Evolutionary conservation across 208 protist genomes (phyloP).

Genomic region (Acanthamoeba triangularis): DNA sequence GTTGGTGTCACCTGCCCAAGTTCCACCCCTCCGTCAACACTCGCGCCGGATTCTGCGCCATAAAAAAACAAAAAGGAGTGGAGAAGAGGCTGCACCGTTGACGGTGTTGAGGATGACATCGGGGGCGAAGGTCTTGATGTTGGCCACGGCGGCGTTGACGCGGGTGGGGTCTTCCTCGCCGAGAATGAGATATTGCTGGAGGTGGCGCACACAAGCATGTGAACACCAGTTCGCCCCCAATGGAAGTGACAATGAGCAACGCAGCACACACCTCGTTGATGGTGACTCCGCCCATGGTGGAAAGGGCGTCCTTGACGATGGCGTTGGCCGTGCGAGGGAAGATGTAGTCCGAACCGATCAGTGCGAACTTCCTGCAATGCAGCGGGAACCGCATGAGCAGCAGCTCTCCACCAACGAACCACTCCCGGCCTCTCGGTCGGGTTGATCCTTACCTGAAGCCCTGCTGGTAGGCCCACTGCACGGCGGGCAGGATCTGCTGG

Average conservation of each 20-base stretch:
- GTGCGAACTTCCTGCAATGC: constrained; percentile 17
- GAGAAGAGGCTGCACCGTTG: constrained; percentile 5
- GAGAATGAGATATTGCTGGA: constrained; percentile 21
- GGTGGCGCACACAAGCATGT: neutral
- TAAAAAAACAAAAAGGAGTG: neutral
- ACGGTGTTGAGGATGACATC: constrained; percentile 67
- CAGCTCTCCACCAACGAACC: neutral
- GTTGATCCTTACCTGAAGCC: neutral
- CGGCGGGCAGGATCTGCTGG: constrained; percentile 50
- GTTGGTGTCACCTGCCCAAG: constrained; percentile 48
- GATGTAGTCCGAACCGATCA: constrained; percentile 61
- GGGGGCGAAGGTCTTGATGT: neutral
- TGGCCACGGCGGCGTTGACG: neutral
- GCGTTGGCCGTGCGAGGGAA: constrained; percentile 62
- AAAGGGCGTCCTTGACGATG: constrained; percentile 54
- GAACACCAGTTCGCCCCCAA: too few species aligned
- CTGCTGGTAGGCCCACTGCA: constrained; percentile 33
- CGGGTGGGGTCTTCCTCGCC: constrained; percentile 17
- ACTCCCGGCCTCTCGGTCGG: too few species aligned
- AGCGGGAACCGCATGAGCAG: neutral
- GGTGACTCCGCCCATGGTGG: neutral
- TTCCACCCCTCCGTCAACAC: too few species aligned
- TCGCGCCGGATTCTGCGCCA: too few species aligned
- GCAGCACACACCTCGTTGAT: neutral
- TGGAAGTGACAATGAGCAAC: too few species aligned